Base-by-base conservation (phyloP, 257 asterid genomes). In the Fraxinus quadrangulata region DNA sequence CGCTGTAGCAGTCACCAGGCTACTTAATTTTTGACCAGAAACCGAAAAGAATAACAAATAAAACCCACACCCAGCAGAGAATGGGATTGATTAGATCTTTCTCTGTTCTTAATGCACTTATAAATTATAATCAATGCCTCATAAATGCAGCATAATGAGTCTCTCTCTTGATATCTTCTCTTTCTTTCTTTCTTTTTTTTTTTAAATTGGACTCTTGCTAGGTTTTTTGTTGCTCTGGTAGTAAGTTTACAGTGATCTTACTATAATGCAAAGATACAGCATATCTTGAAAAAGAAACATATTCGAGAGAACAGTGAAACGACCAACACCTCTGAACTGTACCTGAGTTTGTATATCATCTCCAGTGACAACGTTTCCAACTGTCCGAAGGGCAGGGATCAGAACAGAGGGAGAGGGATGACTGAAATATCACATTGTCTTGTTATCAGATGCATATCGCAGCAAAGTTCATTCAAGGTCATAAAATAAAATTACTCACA, bases 281-380 rank as follows among this genome's bases (percentile, higher is more conserved):
- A 63, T 40, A 36, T 11, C 10, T 3, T 17, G 2, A 77, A 72
- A 71, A 17, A 47, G 5, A 30, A 42, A 70, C 17, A 71, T 9
- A 65, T 42, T 37, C 72, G 33, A 21, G 51, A 72, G 56, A 13
- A 47, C n/a, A 34, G 16, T 3, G n/a, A 36, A 77, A 36, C 11
- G 11, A 26, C 13, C 19, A 30, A 67, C 73, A 65, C 67, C 33
- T 47, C 36, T 65, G 0, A 24, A 71, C 5, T 51, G 42, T 88
- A 91, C 97, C 98, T 94, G 94, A 76, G 98, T 94, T 81, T 92
- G 98, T 26, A 78, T 26, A 86, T 94, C 98, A 90, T 94, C 97
- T 81, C 97, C 98, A 0, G 98, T 94, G 49, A 94, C 97, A 85
- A 94, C 90, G 81, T 94, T 94, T 63, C 98, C 96, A 86, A 92